Evolutionary conservation across 1,139 yeast genomes (phyloP).

Genomic region (Scheffersomyces segobiensis): DNA sequence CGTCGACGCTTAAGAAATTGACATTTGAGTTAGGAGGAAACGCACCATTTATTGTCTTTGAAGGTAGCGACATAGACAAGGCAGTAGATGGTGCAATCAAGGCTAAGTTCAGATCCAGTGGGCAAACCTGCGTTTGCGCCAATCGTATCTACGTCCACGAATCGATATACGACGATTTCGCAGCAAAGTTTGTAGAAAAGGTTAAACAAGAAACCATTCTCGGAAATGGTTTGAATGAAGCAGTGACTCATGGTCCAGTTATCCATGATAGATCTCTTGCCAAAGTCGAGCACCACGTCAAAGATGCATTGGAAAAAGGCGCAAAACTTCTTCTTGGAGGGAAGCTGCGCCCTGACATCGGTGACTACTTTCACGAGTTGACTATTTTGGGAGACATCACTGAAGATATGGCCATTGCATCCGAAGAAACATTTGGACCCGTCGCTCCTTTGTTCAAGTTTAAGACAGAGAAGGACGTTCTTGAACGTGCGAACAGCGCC

Average conservation of each 20-base stretch:
- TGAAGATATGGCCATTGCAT: constrained; percentile 37
- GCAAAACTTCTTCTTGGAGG: constrained; percentile 44
- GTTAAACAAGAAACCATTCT: constrained; percentile 16
- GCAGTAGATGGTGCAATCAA: constrained; percentile 54
- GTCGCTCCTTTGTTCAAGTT: constrained; percentile 45
- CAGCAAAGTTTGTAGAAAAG: constrained; percentile 32
- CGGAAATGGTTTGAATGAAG: constrained; percentile 45
- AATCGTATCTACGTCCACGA: constrained; percentile 80
- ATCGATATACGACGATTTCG: constrained; percentile 60
- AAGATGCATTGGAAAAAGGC: constrained; percentile 45
- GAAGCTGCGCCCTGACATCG: constrained; percentile 39
- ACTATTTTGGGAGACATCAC: constrained; percentile 42
- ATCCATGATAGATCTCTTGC: constrained; percentile 40
- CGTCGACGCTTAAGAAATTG: constrained; percentile 47
- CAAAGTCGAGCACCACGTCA: constrained; percentile 41
- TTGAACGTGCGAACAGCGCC: constrained; percentile 39
- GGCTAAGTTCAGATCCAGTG: constrained; percentile 67
- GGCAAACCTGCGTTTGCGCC: constrained; percentile 90
- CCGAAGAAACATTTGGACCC: constrained; percentile 52
- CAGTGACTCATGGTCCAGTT: constrained; percentile 48
- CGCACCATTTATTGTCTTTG: constrained; percentile 50
- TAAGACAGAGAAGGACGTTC: constrained; percentile 40
- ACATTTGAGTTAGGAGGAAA: constrained; percentile 57
- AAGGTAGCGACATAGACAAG: constrained; percentile 49
- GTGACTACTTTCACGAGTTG: constrained; percentile 41